Conservation (phyloP, 2,329 filamentous ascomycete genomes). For the Diaporthe longicolla region DNA sequence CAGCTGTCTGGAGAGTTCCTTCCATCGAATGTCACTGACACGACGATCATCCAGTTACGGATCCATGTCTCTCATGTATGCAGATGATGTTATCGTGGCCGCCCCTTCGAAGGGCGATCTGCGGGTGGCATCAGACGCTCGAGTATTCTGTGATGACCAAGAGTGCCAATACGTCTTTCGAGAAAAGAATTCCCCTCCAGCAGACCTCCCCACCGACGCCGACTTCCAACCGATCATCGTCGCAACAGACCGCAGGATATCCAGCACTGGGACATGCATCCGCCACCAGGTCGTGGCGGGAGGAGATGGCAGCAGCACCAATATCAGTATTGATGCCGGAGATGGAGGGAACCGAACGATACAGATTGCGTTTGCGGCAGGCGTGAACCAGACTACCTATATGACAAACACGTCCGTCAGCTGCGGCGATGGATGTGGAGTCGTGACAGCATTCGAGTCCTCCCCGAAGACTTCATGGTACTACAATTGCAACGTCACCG, state of each 20-base stretch:
- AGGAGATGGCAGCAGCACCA: neutral
- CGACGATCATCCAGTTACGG: neutral
- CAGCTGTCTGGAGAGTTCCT: fast-evolving
- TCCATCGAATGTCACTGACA: neutral
- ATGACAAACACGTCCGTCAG: constrained; percentile 49
- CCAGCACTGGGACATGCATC: neutral
- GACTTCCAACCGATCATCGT: constrained; percentile 10
- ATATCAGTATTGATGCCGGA: neutral
- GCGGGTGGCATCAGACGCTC: neutral
- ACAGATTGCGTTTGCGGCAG: constrained; percentile 47
- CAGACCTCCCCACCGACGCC: neutral
- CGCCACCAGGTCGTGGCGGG: neutral
- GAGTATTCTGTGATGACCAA: neutral
- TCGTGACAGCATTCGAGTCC: constrained; percentile 56
- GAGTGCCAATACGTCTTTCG: constrained; percentile 6
- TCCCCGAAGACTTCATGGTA: constrained; percentile 55
- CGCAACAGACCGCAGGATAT: constrained; percentile 6
- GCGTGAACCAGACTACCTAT: constrained; percentile 54
- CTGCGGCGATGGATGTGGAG: constrained; percentile 48
- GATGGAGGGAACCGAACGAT: neutral
- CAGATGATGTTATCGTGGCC: neutral
- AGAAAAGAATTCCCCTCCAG: neutral
- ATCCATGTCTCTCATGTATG: constrained; percentile 6
- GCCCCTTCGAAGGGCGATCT: neutral
- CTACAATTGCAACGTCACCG: constrained; percentile 57